A percentile compares a stretch with the other conserved stretches of the same genome.
phyloP scores from a whole-genome alignment of 495 filamentous ascomycete genomes.

The Paragyromitra xinjiangensis region DNA sequence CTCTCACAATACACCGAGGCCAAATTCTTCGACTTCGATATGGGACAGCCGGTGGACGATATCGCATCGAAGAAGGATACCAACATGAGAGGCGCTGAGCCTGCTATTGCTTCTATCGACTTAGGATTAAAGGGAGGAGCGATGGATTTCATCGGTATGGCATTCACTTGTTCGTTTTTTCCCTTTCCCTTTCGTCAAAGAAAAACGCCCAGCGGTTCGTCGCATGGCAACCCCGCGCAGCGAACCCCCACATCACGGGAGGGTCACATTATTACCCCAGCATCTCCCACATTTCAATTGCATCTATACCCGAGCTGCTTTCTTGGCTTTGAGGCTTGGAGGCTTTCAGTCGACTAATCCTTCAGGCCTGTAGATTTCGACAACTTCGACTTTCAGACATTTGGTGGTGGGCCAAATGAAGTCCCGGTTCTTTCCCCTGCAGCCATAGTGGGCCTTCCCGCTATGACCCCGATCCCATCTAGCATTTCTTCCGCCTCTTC shows the following conservation, averaged over 20 bases:
- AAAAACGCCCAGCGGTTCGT: neutral
- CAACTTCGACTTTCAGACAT: slow-evolving; percentile 45
- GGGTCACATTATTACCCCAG: slow-evolving; percentile 3
- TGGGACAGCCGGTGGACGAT: slow-evolving; percentile 59
- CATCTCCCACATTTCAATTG: slow-evolving; percentile 11
- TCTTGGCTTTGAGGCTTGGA: slow-evolving; percentile 1
- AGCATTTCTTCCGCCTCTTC: slow-evolving; percentile 32
- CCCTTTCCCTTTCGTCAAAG: neutral
- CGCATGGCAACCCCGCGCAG: neutral
- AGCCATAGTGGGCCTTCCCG: slow-evolving; percentile 1
- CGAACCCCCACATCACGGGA: neutral
- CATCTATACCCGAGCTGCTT: neutral
- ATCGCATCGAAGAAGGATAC: slow-evolving; percentile 26
- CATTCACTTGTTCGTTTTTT: neutral
- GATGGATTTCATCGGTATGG: slow-evolving; percentile 41
- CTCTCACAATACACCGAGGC: slow-evolving; percentile 91
- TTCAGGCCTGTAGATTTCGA: slow-evolving; percentile 47
- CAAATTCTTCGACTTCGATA: slow-evolving; percentile 91
- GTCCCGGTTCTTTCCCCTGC: slow-evolving; percentile 11
- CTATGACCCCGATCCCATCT: slow-evolving; percentile 17
- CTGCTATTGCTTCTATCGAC: slow-evolving; percentile 29
- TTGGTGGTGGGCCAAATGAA: slow-evolving; percentile 21
- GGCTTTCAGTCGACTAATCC: slow-evolving; percentile 18
- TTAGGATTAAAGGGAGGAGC: slow-evolving; percentile 43
- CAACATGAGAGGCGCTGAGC: slow-evolving; percentile 14